Conservation (phyloP, 73 alveolate genomes). For the Effrenium voratum region DNA sequence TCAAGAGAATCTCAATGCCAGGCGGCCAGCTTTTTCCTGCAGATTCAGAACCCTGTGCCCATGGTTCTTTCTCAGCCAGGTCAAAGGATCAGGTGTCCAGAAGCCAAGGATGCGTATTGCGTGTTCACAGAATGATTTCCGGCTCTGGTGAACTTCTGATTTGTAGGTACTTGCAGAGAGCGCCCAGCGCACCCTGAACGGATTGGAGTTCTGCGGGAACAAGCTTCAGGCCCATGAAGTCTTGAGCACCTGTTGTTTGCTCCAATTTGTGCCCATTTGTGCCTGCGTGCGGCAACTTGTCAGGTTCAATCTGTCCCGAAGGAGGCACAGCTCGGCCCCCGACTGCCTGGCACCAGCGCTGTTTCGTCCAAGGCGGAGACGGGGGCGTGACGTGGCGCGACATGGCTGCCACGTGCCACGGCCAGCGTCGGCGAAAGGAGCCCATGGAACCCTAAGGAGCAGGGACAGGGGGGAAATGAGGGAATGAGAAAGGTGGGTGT, state of each 20-base stretch:
- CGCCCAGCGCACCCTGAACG: conserved; percentile 68
- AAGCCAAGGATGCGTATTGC: background rate
- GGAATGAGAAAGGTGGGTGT: no score
- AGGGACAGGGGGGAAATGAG: no score
- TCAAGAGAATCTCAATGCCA: background rate
- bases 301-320: conserved; percentile 74
- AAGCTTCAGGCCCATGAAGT: conserved; percentile 19
- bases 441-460: no score
- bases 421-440: no score
- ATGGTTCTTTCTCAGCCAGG: background rate
- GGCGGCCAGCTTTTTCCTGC: conserved; percentile 49
- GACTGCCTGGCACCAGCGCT: no score
- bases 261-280: background rate
- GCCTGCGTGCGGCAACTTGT: background rate
- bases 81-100: background rate
- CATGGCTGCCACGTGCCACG: no score
- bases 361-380: no score
- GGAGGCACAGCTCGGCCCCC: no score
- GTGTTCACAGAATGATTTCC: no score
- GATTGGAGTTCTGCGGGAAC: conserved; percentile 44
- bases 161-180: conserved; percentile 66
- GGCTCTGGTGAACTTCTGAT: background rate
- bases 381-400: no score
- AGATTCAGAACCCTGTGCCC: conserved; percentile 42
- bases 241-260: background rate